Evolutionary conservation across 768 basidiomycete genomes (phyloP), one percentile per base, ranked within the genome.

Genomic region (Lactarius tabidus): DNA sequence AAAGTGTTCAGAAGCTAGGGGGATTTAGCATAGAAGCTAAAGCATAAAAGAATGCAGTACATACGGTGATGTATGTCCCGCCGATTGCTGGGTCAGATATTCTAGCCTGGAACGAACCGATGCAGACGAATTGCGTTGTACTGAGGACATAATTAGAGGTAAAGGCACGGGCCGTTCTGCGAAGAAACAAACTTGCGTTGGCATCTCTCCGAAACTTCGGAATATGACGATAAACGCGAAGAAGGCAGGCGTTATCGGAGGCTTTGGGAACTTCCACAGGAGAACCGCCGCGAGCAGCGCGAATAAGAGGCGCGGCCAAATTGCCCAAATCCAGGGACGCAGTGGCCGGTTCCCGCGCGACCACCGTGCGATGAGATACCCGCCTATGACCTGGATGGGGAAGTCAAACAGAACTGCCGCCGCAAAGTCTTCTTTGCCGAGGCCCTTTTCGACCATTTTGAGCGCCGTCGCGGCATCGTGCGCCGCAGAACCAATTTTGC

Each of bases 51-150:
- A 18, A 54, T 35, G 4, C 6, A 17, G 10, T 28, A 77, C 86
- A 69, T 71, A 95, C 95, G 10, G 97, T 99, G 95, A 99, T 99
- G 76, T 99, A 99, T 0, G 97, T 99, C 56, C 97, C 97, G 29
- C 97, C 97, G 64, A 99, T 97, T 10, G 96, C 72, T 0, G 97
- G 97, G 72, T 99, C 97, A 0, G 97, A 94, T 39, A 99, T 87
- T 59, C 90, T 85, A 5, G 94, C 98, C 71, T 98, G 95, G 83
- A 98, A 99, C 6, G 97, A 95, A 20, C 95, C 93, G 67, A 97
- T 95, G 14, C 95, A 93, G 20, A 98, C 95, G 73, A 98, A 99
- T 76, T 99, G 97, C 14, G 98, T 88, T 5, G 96, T 98, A 54
- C 96, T 96, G 67, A 36, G 35, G 12, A 56, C 29, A 18, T 12